A percentile compares a stretch with the other conserved stretches of the same genome.
phyloP scores from a whole-genome alignment of 2,329 filamentous ascomycete species.

The Metarhizium album region DNA sequence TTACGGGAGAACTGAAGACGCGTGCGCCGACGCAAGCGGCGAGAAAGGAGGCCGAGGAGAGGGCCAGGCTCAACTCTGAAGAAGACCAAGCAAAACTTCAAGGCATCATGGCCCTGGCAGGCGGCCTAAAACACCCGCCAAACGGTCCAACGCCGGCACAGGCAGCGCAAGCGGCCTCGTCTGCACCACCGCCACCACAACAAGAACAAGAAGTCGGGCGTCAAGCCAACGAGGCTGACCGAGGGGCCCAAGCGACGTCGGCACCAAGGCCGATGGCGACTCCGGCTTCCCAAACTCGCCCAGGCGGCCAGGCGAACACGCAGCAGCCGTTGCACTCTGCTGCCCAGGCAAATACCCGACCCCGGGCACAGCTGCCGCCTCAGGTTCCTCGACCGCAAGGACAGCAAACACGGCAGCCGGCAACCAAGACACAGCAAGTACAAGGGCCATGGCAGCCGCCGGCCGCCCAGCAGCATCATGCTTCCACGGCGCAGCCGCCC shows the following conservation, averaged over 20 bases:
- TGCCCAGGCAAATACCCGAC: slow-evolving; percentile 2
- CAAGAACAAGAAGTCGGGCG: slow-evolving; percentile 2
- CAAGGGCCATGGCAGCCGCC: background rate
- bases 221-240: background rate
- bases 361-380: slow-evolving; percentile 19
- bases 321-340: slow-evolving; percentile 21
- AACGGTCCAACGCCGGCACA: slow-evolving; percentile 17
- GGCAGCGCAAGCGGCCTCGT: slow-evolving; percentile 16
- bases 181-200: too few relatives aligned
- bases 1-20: slow-evolving; percentile 84
- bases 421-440: slow-evolving; percentile 1
- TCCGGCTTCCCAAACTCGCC: slow-evolving; percentile 16
- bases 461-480: background rate
- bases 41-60: slow-evolving; percentile 55
- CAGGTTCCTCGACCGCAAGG: slow-evolving; percentile 11
- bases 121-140: slow-evolving; percentile 36
- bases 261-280: slow-evolving; percentile 5
- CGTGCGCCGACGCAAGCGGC: slow-evolving; percentile 66
- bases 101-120: slow-evolving; percentile 46
- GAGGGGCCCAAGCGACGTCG: background rate
- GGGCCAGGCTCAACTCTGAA: slow-evolving; percentile 45
- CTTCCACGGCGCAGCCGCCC: background rate
- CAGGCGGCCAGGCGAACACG: slow-evolving; percentile 17
- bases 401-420: slow-evolving; percentile 5
- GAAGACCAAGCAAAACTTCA: slow-evolving; percentile 51